phyloP scores from a whole-genome alignment of 495 filamentous ascomycete genomes.

The Penicillium lividum region DNA sequence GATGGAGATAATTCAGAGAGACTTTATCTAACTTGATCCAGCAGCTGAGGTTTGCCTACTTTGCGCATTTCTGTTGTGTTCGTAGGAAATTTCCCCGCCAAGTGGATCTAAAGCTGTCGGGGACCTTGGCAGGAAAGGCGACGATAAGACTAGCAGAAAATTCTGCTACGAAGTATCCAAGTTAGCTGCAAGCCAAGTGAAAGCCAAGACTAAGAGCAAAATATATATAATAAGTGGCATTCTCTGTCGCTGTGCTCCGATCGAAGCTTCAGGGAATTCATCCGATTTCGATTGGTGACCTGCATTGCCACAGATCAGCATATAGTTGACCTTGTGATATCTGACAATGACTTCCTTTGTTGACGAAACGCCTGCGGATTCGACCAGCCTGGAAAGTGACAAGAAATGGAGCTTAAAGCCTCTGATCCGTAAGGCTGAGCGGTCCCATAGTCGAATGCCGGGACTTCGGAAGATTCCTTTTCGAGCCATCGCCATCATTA shows the following conservation, averaged over 20 bases:
- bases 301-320: neutral
- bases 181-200: neutral
- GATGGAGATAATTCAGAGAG: too few species aligned
- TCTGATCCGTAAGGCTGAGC: slow-evolving; percentile 38
- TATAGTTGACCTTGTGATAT: neutral
- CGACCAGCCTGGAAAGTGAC: slow-evolving; percentile 12
- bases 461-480: slow-evolving; percentile 60
- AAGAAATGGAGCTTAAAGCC: slow-evolving; percentile 38
- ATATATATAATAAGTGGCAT: neutral
- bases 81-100: slow-evolving; percentile 9
- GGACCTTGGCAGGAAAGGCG: slow-evolving; percentile 13
- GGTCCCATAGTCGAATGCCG: slow-evolving; percentile 49
- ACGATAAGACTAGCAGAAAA: slow-evolving; percentile 15
- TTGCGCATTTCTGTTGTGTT: neutral
- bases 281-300: neutral
- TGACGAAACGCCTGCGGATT: slow-evolving; percentile 10
- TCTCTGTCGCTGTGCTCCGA: neutral
- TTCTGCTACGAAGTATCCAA: neutral
- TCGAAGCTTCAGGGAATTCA: neutral
- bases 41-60: neutral
- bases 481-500: slow-evolving; percentile 66
- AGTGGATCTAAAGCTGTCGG: slow-evolving; percentile 13
- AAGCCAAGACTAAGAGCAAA: neutral
- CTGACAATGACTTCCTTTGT: slow-evolving; percentile 9
- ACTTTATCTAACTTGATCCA: too few species aligned